phyloP scores from a whole-genome alignment of 192 early-diverging fungal species.

The Backusella morwellensis region DNA sequence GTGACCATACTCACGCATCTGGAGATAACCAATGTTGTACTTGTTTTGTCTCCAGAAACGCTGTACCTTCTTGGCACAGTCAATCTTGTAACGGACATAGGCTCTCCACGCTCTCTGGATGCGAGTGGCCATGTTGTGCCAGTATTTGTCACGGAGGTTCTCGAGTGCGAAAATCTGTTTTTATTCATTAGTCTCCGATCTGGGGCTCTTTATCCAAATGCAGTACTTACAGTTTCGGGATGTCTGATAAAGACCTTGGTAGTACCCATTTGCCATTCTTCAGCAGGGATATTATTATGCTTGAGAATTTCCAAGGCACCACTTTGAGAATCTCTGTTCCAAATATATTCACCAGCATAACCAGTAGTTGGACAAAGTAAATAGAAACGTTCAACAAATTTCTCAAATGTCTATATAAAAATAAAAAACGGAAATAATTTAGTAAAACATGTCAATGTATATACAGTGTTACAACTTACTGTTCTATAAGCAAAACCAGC shows the following conservation, averaged over 20 bases:
- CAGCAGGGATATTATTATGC: conserved; percentile 76
- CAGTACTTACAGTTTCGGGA: conserved; percentile 72
- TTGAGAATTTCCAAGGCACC: conserved; percentile 82
- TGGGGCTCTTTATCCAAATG: neutral
- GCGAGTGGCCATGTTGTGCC: conserved; percentile 91
- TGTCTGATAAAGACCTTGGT: conserved; percentile 95
- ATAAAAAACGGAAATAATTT: conserved; percentile 22
- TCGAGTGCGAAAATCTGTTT: conserved; percentile 80
- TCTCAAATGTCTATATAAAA: conserved; percentile 33
- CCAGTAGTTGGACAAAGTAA: conserved; percentile 71
- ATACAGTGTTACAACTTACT: conserved; percentile 4
- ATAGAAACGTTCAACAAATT: conserved; percentile 72
- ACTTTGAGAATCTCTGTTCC: conserved; percentile 72
- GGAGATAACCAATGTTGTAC: conserved; percentile 83
- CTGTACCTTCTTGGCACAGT: conserved; percentile 70
- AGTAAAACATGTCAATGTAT: neutral
- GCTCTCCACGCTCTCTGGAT: conserved; percentile 90
- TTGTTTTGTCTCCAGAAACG: conserved; percentile 78
- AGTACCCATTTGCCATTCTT: conserved; percentile 95
- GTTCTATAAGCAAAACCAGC: conserved; percentile 91
- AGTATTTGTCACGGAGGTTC: conserved; percentile 91
- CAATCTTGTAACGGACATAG: conserved; percentile 66
- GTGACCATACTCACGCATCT: conserved; percentile 91
- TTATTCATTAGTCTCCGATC: neutral
- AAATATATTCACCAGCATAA: conserved; percentile 80